Evolutionary conservation across 306 rosid species (phyloP).

Genomic region (Quercus ilex): DNA sequence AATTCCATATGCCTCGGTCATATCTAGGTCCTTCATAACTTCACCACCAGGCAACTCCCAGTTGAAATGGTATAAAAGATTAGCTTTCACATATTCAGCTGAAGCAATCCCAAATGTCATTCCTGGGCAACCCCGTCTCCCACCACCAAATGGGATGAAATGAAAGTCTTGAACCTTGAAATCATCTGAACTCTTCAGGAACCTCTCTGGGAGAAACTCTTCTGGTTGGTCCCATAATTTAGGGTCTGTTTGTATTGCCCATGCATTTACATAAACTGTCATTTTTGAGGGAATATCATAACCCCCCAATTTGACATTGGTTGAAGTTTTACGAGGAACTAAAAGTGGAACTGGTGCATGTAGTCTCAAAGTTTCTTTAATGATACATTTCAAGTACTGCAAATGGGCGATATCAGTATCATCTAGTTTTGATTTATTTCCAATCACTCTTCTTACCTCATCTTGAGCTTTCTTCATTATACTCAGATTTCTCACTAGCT

Average conservation of each 20-base stretch:
- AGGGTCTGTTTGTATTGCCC: conserved; percentile 33
- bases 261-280: conserved; percentile 15
- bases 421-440: conserved; percentile 6
- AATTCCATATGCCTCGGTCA: neutral
- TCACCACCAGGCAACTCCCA: neutral
- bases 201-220: conserved; percentile 34
- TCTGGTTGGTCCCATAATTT: conserved; percentile 25
- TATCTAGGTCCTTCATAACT: neutral
- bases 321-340: conserved; percentile 21
- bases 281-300: conserved; percentile 19
- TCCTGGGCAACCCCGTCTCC: conserved; percentile 33
- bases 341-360: conserved; percentile 33
- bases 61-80: neutral
- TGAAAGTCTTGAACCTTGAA: conserved; percentile 21
- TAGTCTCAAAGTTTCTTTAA: conserved; percentile 28
- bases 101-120: conserved; percentile 10
- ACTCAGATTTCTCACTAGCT: conserved; percentile 16
- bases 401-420: conserved; percentile 15
- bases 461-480: conserved; percentile 33
- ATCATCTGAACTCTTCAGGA: neutral
- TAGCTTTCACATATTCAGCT: conserved; percentile 8
- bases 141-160: conserved; percentile 27
- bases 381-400: conserved; percentile 28
- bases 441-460: conserved; percentile 28
- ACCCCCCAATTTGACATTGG: conserved; percentile 1